Percentiles rank a stretch among this genome's conserved stretches.
Conservation (phyloP, 768 basidiomycete species). For the Cystobasidium tubakii region DNA sequence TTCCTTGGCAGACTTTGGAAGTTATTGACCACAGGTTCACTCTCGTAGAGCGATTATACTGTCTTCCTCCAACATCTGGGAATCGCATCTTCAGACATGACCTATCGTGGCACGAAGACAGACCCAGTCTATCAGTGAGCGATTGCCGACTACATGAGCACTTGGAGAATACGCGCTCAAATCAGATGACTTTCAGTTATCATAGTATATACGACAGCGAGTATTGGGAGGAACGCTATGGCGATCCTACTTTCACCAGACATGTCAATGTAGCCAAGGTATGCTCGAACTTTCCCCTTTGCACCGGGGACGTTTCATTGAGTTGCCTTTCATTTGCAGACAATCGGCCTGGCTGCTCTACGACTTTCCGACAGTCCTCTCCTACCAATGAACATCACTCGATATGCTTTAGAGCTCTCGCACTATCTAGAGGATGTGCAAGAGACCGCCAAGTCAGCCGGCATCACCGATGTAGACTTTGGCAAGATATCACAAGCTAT, state of each 20-base stretch:
- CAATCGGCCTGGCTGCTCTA: constrained; percentile 39
- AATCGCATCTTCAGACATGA: constrained; percentile 52
- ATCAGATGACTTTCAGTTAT: no score
- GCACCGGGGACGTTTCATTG: neutral
- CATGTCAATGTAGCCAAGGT: constrained; percentile 51
- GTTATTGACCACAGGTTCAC: constrained; percentile 44
- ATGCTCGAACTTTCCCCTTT: neutral
- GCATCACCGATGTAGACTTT: constrained; percentile 38
- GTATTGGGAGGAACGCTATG: constrained; percentile 67
- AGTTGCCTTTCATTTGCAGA: neutral
- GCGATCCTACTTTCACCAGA: constrained; percentile 67
- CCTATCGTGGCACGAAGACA: constrained; percentile 47
- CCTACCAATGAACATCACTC: constrained; percentile 46
- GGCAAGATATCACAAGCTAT: constrained; percentile 33
- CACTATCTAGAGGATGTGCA: constrained; percentile 40
- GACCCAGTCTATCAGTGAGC: constrained; percentile 48
- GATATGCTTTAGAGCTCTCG: constrained; percentile 43
- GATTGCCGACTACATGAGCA: no score
- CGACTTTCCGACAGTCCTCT: constrained; percentile 40
- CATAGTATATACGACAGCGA: constrained; percentile 63
- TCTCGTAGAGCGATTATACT: constrained; percentile 72
- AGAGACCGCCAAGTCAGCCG: constrained; percentile 28
- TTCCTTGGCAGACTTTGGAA: constrained; percentile 58
- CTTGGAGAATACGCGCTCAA: no score
- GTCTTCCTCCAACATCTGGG: constrained; percentile 79